Base-by-base conservation (phyloP, 2,329 filamentous ascomycete genomes). In the Pseudogymnoascus sp. region DNA sequence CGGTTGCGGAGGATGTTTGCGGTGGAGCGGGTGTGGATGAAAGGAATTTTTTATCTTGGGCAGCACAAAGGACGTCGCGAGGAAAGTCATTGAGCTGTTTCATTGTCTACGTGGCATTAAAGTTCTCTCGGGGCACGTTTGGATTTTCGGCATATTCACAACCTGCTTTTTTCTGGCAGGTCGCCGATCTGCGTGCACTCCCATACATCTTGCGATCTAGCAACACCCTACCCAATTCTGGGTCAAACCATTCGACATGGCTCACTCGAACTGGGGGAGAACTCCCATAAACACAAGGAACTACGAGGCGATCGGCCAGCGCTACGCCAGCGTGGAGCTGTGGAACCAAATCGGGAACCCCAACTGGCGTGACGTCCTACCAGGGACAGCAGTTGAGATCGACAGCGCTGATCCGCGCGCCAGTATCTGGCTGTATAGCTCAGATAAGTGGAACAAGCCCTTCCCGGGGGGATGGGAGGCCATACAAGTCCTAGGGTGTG, bases 1-100 rank as follows among this genome's bases (percentile, higher is more conserved):
- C 46, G 26, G 26, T 53, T 53, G 46, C 46, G 46, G 46, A 53
- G 15, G n/a, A 53, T 53, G 46, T 53, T 53, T 53, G 46, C 46
- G 26, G 46, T 17, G 46, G 23, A 11, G 15, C 26, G 9, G 19
- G 3, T 26, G 1, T 11, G 26, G 10, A 53, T 53, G 4, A 53
- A 53, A 53, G 46, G 23, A 13, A 17, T 17, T 31, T 3, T 7
- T 50, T 17, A 29, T 29, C 26, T 33, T 33, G 26, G 26, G 15
- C 13, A 26, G 26, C 46, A 53, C 46, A 53, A 53, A 53, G 46
- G 44, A 53, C 10, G 9, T 10, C 19, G 19, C 40, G 4, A 6
- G 46, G 46, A 31, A 31, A 31, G 9, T 53, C 23, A 11, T 5
- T 26, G 46, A 17, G 10, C 23, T 17, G 7, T 26, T 53, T 31